A percentile compares a stretch with the other conserved stretches of the same genome.
Evolutionary conservation across 805 yeast genomes (phyloP).

Genomic region (Sugiyamaella boreocaroliniensis): DNA sequence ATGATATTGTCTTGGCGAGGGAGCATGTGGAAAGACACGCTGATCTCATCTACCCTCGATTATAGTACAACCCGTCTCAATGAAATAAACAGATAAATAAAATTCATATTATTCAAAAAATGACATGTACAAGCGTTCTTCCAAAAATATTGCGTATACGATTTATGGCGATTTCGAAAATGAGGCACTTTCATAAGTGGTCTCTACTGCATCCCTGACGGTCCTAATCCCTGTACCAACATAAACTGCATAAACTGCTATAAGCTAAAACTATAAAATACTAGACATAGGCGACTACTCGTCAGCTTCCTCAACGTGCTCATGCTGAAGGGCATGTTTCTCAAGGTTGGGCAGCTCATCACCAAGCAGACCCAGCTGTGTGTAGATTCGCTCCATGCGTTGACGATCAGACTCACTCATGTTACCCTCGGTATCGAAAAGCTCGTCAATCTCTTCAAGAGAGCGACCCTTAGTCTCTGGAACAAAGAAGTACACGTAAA

Average conservation of each 20-base stretch:
- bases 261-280: neutral
- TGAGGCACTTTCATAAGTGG: too few species aligned
- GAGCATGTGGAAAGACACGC: too few species aligned
- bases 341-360: slow-evolving; percentile 9
- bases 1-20: too few species aligned
- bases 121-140: too few species aligned
- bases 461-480: slow-evolving; percentile 44
- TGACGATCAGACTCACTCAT: slow-evolving; percentile 14
- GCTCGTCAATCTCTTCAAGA: slow-evolving; percentile 39
- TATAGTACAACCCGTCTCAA: too few species aligned
- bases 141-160: too few species aligned
- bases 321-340: slow-evolving; percentile 2
- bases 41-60: too few species aligned
- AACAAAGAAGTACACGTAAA: slow-evolving; percentile 34
- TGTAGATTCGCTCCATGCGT: slow-evolving; percentile 20
- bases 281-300: neutral
- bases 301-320: slow-evolving; percentile 3
- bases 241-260: neutral
- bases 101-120: too few species aligned
- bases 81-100: too few species aligned
- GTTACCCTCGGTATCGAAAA: slow-evolving; percentile 12
- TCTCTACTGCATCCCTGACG: too few species aligned
- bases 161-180: too few species aligned
- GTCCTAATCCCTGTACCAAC: too few species aligned
- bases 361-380: slow-evolving; percentile 15